phyloP scores from a whole-genome alignment of 192 early-diverging fungal genomes.

The Kappamyces sp. region DNA sequence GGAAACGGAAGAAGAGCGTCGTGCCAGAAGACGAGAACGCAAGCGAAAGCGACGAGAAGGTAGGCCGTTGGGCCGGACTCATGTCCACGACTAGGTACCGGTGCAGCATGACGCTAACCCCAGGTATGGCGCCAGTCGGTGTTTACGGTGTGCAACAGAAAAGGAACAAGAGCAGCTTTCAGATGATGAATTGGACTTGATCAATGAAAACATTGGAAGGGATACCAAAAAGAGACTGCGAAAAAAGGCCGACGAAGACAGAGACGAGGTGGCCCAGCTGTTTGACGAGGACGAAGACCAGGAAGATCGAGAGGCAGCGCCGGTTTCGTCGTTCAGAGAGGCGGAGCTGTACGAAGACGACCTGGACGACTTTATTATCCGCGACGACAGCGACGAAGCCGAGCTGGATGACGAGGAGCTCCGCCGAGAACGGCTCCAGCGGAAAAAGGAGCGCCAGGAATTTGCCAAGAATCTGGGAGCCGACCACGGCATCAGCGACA shows the following conservation, averaged over 20 bases:
- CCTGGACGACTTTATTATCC: slow-evolving; percentile 43
- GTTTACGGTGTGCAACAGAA: slow-evolving; percentile 37
- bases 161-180: slow-evolving; percentile 60
- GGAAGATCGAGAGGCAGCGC: slow-evolving; percentile 3
- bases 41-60: slow-evolving; percentile 55
- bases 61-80: slow-evolving; percentile 24
- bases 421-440: slow-evolving; percentile 13
- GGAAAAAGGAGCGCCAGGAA: slow-evolving; percentile 23
- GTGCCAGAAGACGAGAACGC: slow-evolving; percentile 37
- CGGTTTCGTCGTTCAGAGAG: slow-evolving; percentile 6
- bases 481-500: slow-evolving; percentile 51
- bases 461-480: slow-evolving; percentile 38
- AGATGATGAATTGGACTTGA: slow-evolving; percentile 88
- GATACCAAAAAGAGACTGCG: slow-evolving; percentile 59
- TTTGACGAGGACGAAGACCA: slow-evolving; percentile 66
- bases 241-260: slow-evolving; percentile 66
- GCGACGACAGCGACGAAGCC: slow-evolving; percentile 52
- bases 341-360: slow-evolving; percentile 43
- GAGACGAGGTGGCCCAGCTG: slow-evolving; percentile 49
- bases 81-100: not conserved
- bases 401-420: slow-evolving; percentile 33
- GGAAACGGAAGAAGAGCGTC: slow-evolving; percentile 41
- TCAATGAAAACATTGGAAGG: slow-evolving; percentile 80
- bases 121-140: slow-evolving; percentile 39
- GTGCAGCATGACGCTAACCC: slow-evolving; percentile 32